Base-by-base conservation (phyloP, 768 basidiomycete genomes). In the Mycena vitilis region DNA sequence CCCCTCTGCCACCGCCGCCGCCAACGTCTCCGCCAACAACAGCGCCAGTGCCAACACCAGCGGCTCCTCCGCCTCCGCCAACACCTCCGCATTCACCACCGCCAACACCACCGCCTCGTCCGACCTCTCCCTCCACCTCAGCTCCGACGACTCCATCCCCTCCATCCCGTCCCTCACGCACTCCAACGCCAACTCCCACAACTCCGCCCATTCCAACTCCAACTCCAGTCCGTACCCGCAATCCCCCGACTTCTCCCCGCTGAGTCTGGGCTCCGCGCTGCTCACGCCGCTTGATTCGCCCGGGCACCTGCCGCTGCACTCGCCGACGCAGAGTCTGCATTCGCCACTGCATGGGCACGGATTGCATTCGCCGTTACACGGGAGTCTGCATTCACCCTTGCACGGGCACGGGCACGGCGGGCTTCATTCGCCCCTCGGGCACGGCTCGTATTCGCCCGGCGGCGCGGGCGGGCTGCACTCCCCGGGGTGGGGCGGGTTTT, bases 221-320 rank as follows among this genome's bases (percentile, higher is more conserved):
- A 75, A 71, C 52, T 69, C 69, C 37, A 48, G 78, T n/a, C 52
- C 18, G 20, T 78, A 77, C 51, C 64, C 72, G 4, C 78, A 74
- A 52, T 81, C 85, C 22, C 85, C 85, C 3, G 86, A 86, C 70
- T 75, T 86, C 53, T 87, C 86, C 45, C 86, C 86, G 25, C 80
- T 82, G 47, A 87, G 86, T 51, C 81, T 82, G 5, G 75, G 81
- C 34, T 85, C 85, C 25, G 80, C 84, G 22, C 79, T 87, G 20
- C 75, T 86, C 40, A 87, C 87, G 0, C 86, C 86, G 8, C 81
- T 83, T 59, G 86, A 87, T 60, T 72, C 82, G 49, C 85, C 86
- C 4, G 40, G 40, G 6, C 70, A 67, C 36, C 57, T 61, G 61
- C 58, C 67, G 16, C 7, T 53, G 38, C 58, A 55, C 18, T 64